Base-by-base conservation (phyloP, 1,284 basidiomycete species). In the Apiotrichum brassicae region DNA sequence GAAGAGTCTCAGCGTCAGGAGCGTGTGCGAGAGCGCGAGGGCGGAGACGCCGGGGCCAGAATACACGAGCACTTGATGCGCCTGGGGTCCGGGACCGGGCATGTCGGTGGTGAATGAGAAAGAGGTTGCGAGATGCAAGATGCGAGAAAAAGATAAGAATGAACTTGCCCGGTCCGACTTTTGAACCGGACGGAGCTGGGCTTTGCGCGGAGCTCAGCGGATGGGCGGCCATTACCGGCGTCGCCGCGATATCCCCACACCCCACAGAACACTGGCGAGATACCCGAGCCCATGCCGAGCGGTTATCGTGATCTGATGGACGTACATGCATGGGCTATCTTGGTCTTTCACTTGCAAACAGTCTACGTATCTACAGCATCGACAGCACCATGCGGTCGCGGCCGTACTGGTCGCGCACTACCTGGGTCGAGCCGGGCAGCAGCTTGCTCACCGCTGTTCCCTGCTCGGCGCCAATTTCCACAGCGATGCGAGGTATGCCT, bases 381-480 rank as follows among this genome's bases (percentile, higher is more conserved):
- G 34, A 70, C 12, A 72, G 62, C 3, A 76, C 70, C 49, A 73
- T 63, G 26, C 76, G 55, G 33, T 75, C 70, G 1, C 65, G 79
- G 35, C 80, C 82, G 81, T 83, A 92, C 48, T 84, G 84, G 68
- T 92, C 89, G 51, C 70, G 66, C 83, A 87, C 87, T 14, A 87
- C 77, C 63, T 86, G 81, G 2, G 79, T 78, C 39, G 72, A 61
- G 24, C 65, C 65, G 18, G 68, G 70, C 57, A 93, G 73, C 43
- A 92, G 79, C 0, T 64, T 60, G 48, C 77, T 68, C 8, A 93
- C 87, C 2, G 72, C 76, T 1, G 66, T 55, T 5, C 83, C 86
- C 73, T 94, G 90, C 13, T 77, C 76, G 19, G 81, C 75, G 0
- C 89, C 90, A 25, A 93, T 82, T 68, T 94, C 90, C 20, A 93